A percentile compares a stretch with the other conserved stretches of the same genome.
Evolutionary conservation across 495 filamentous ascomycete genomes (phyloP).

Genomic region (Hypoxylon lenormandii): DNA sequence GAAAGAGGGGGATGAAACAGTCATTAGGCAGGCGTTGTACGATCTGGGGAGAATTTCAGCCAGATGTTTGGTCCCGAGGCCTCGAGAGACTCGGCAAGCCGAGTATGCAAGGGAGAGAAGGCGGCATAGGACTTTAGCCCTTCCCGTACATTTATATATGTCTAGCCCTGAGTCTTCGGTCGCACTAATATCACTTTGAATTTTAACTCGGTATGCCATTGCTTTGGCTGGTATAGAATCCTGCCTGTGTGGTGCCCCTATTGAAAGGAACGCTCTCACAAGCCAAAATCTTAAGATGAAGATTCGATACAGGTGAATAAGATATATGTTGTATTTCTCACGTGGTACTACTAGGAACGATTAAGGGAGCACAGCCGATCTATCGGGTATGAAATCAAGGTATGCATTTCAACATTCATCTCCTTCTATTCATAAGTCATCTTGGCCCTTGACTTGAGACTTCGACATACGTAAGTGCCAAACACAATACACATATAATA

Average conservation of each 20-base stretch:
- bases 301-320: background rate
- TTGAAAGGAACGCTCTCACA: background rate
- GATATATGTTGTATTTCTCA: background rate
- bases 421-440: background rate
- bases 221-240: background rate
- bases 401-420: background rate
- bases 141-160: conserved; percentile 8
- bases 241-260: no score
- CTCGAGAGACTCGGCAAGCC: conserved; percentile 28
- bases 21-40: conserved; percentile 2
- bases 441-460: background rate
- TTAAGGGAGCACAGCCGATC: background rate
- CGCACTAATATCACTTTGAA: background rate
- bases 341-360: background rate
- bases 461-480: background rate
- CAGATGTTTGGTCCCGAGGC: conserved; percentile 15
- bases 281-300: background rate
- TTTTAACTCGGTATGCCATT: background rate
- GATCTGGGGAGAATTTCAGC: conserved; percentile 6
- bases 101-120: conserved; percentile 14
- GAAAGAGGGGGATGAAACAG: conserved; percentile 14
- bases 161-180: background rate
- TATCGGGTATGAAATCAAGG: background rate
- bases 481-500: conserved; percentile 1
- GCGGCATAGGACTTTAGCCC: background rate